phyloP scores from a whole-genome alignment of 345 rosid genomes.

The Arabis hirsuta region DNA sequence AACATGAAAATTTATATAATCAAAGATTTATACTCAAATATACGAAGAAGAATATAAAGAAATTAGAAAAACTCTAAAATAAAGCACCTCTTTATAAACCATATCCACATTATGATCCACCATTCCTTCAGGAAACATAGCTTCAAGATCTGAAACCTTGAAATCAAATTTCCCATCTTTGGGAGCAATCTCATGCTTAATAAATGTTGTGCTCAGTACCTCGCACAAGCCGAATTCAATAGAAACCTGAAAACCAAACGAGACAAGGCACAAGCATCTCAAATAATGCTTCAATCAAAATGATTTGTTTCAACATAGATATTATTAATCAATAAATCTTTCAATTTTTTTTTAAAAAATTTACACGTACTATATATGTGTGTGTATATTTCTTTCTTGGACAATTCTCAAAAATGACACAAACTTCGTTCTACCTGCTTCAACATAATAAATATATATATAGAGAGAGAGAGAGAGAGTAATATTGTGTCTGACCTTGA shows the following conservation, averaged over 20 bases:
- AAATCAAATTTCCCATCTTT: constrained; percentile 62
- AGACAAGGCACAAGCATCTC: constrained; percentile 14
- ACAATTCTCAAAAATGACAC: neutral
- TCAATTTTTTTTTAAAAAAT: neutral
- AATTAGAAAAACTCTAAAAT: neutral
- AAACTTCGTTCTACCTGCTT: neutral
- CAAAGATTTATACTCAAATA: constrained; percentile 1
- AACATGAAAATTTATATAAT: neutral
- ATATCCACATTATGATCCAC: constrained; percentile 55
- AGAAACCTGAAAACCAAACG: constrained; percentile 55
- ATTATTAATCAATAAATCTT: neutral
- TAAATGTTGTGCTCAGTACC: constrained; percentile 55
- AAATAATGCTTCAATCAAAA: constrained; percentile 7
- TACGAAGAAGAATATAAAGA: neutral
- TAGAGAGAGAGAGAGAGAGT: neutral
- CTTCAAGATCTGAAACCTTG: constrained; percentile 58
- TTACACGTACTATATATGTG: neutral
- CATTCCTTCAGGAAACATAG: constrained; percentile 62
- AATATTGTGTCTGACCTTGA: constrained; percentile 55
- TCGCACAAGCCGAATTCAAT: constrained; percentile 54
- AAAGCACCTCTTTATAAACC: constrained; percentile 59
- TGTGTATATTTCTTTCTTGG: neutral
- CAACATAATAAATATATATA: neutral
- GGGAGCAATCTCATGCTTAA: constrained; percentile 56
- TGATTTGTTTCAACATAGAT: neutral